Conservation (phyloP, 306 rosid species). For the Vigna unguiculata region DNA sequence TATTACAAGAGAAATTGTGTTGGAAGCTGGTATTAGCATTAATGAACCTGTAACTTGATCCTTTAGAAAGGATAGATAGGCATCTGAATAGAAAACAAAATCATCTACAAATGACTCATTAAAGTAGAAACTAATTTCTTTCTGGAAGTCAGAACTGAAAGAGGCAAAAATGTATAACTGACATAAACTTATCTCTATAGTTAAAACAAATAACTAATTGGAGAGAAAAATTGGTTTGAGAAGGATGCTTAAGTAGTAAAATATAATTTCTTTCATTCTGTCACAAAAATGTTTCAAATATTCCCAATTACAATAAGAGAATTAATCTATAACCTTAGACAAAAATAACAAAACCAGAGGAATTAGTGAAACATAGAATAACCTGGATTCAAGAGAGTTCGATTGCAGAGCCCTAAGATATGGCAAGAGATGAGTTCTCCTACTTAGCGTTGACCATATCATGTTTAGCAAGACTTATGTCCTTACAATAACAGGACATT, state of each 20-base stretch:
- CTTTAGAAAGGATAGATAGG: conserved; percentile 42
- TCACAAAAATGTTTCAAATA: conserved; percentile 17
- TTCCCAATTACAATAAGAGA: conserved; percentile 7
- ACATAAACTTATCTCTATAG: background rate
- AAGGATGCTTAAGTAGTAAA: conserved; percentile 22
- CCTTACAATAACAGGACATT: conserved; percentile 41
- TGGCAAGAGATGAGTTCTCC: conserved; percentile 50
- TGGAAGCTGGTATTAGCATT: conserved; percentile 45
- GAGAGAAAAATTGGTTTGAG: background rate
- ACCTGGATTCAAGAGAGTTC: conserved; percentile 52
- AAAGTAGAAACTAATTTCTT: conserved; percentile 19
- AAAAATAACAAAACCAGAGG: background rate
- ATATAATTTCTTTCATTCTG: background rate
- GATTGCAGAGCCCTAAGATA: conserved; percentile 46
- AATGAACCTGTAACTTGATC: conserved; percentile 46
- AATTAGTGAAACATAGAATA: conserved; percentile 14
- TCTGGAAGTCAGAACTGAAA: conserved; percentile 16
- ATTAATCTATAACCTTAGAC: conserved; percentile 2
- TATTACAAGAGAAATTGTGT: conserved; percentile 42
- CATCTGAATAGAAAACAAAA: conserved; percentile 56
- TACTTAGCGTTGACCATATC: conserved; percentile 59
- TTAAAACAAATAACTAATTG: background rate
- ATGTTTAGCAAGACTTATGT: conserved; percentile 48
- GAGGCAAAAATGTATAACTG: conserved; percentile 8
- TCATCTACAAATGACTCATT: conserved; percentile 27